Evolutionary conservation across 768 basidiomycete species (phyloP), one percentile per base, ranked within the genome.

Genomic region (Lentinus tigrinus): DNA sequence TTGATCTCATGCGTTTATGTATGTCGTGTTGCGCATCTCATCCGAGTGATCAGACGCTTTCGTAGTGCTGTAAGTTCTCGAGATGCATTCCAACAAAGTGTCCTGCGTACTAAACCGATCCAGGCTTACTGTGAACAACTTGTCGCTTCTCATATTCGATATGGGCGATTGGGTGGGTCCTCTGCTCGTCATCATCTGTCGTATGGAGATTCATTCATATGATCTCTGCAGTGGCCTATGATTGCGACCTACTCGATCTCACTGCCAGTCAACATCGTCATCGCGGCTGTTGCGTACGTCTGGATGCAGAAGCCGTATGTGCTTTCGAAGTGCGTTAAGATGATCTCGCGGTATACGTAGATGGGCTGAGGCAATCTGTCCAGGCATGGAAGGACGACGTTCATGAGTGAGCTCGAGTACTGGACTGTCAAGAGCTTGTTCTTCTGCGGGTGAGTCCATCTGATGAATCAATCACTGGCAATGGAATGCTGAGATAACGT

Each of bases 341-440:
- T 1, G 21, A 0, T 8, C 9, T 27, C 3, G 14, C 10, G 5
- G 23, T 13, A 3, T 7, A 5, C 28, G 27, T 6, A 8, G 4
- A 19, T 7, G 34, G n/a, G 19, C 43, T 46, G 43, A 46, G 21
- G 7, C 7, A 31, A 37, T 21, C 9, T 10, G n/a, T 17, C 17
- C 39, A 60, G 59, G 50, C 44, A 44, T 1, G 50, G 44, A 9
- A 14, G 17, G n/a, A 42, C 28, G 9, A 26, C 44, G 1, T 17
- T 52, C 9, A 14, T 51, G 9, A 28, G 34, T 11, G 44, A 56
- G 26, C 26, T 31, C 14, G 51, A 55, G 28, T 60, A 56, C 27
- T 60, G 59, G 59, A 51, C 50, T 4, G 36, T 60, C 31, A 56
- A 52, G 49, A 48, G 59, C n/a, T 37, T 60, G 8, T 52, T 56